Evolutionary conservation across 495 filamentous ascomycete species (phyloP), one percentile per base, ranked within the genome.

Genomic region (Penicillium verhagenii): DNA sequence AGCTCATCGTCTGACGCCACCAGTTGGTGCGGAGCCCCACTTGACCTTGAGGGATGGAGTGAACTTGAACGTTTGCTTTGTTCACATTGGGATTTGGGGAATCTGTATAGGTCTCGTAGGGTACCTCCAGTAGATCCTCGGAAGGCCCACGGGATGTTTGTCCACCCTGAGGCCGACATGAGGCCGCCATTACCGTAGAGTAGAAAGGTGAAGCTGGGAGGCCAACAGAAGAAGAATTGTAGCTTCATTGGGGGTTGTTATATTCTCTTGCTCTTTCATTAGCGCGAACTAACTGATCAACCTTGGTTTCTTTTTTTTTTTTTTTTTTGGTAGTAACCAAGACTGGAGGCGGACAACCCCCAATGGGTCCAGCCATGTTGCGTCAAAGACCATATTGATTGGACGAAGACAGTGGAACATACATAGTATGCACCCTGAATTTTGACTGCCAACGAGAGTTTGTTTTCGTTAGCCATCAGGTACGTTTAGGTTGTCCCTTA

Each of bases 81-180:
- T 58, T 49, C 11, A 37, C 42, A 24, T 59, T 42, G 29, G 13
- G 2, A 8, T 48, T 26, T 16, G 53, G 44, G 20, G 61, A 65
- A 46, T 65, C 64, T 39, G 48, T 56, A 24, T 67, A 65, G 18
- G 53, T 52, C 31, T 67, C 56, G 16, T 48, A 67, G 10, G 58
- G 51, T 13, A 56, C 50, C 13, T 54, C 52, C 2, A 63, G 26
- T 1, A 59, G 33, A 50, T 46, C 51, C 7, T 61, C 58, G 16
- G 58, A 57, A n/a, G 51, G 33, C 1, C 8, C 38, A 7, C 48
- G 24, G 26, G 45, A 26, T 23, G 39, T 19, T 29, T 39, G 40
- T 25, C 33, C 23, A 19, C 40, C 25, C 39, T 52, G 42, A 3
- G 40, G 47, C 20, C 37, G 58, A 44, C 31, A 46, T 18, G 59